Evolutionary conservation across 1,139 yeast genomes (phyloP).

Genomic region (Yamadazyma aaseri): DNA sequence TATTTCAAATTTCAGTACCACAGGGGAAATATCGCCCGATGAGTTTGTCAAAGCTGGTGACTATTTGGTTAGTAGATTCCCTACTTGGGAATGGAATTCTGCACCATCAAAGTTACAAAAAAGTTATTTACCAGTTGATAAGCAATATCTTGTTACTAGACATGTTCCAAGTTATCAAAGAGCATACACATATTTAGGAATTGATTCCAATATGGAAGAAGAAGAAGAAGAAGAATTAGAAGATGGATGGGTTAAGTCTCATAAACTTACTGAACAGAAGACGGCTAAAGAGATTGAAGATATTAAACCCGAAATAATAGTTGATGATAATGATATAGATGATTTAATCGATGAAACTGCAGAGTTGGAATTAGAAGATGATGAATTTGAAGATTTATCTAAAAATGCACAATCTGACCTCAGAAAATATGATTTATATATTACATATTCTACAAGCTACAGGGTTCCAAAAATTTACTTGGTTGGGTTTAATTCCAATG

Average conservation of each 20-base stretch:
- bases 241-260: slow-evolving; percentile 61
- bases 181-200: slow-evolving; percentile 58
- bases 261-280: slow-evolving; percentile 12
- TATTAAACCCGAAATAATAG: background rate
- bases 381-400: slow-evolving; percentile 36
- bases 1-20: slow-evolving; percentile 72
- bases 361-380: slow-evolving; percentile 29
- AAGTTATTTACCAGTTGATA: slow-evolving; percentile 78
- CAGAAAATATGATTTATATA: slow-evolving; percentile 83
- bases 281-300: background rate
- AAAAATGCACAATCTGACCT: slow-evolving; percentile 32
- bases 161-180: slow-evolving; percentile 86
- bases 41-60: slow-evolving; percentile 95
- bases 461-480: slow-evolving; percentile 93
- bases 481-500: slow-evolving; percentile 82
- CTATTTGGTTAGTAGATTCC: slow-evolving; percentile 83
- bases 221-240: slow-evolving; percentile 39
- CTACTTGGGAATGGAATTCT: slow-evolving; percentile 94
- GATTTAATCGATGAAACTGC: slow-evolving; percentile 41
- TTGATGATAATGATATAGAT: slow-evolving; percentile 30
- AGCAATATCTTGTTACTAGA: slow-evolving; percentile 81
- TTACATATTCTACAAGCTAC: slow-evolving; percentile 90
- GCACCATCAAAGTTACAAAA: slow-evolving; percentile 61
- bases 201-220: slow-evolving; percentile 28
- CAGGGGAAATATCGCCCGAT: slow-evolving; percentile 93